phyloP scores from a whole-genome alignment of 495 filamentous ascomycete genomes.

The Neurospora sp. region DNA sequence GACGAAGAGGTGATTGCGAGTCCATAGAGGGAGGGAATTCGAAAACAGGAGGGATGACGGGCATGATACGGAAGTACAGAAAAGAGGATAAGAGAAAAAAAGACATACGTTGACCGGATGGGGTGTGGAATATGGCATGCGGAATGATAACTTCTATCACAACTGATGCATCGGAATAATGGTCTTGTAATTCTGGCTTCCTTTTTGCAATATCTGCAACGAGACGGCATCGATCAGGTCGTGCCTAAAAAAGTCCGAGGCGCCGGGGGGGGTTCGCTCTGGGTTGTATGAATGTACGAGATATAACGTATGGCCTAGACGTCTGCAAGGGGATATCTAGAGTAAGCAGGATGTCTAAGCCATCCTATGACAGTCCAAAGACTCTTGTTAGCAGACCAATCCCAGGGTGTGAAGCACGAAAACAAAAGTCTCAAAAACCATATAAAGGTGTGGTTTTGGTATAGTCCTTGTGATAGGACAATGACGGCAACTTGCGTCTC shows the following conservation, averaged over 20 bases:
- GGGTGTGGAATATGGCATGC: slow-evolving; percentile 11
- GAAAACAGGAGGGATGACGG: neutral
- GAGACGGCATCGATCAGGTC: slow-evolving; percentile 1
- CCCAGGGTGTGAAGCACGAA: slow-evolving; percentile 5
- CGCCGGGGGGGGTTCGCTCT: neutral
- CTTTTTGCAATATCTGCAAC: slow-evolving; percentile 3
- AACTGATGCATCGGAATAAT: slow-evolving; percentile 5
- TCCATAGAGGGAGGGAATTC: neutral
- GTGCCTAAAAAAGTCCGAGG: neutral
- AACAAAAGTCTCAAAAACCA: neutral
- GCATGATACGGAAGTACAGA: neutral
- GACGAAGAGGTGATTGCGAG: neutral
- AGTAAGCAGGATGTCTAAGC: neutral
- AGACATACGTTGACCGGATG: neutral
- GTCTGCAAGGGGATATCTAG: slow-evolving; percentile 6
- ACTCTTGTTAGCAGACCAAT: slow-evolving; percentile 6
- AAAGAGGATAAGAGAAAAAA: neutral
- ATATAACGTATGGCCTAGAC: neutral
- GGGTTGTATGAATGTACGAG: neutral
- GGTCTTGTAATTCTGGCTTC: neutral
- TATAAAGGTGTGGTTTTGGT: neutral
- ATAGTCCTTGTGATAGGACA: neutral
- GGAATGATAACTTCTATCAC: slow-evolving; percentile 5
- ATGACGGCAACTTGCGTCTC: slow-evolving; percentile 12
- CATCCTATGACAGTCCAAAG: slow-evolving; percentile 6